Percentiles rank a stretch among this genome's conserved stretches.
Conservation (phyloP, 2,329 filamentous ascomycete species). For the Purpureocillium lavendulum region DNA sequence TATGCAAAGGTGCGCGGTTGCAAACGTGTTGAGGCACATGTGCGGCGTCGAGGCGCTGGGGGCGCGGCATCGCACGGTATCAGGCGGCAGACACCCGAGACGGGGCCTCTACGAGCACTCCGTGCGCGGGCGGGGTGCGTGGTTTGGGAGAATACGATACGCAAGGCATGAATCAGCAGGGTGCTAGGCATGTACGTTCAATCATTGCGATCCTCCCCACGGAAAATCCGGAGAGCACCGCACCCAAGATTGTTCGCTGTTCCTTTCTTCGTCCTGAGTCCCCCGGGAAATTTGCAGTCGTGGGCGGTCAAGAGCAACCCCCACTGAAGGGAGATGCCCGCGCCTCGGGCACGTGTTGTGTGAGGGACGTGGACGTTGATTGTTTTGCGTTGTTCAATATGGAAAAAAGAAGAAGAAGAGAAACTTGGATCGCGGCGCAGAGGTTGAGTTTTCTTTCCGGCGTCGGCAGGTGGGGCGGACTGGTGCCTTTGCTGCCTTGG, state of each 20-base stretch:
- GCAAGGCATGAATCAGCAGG: too few species aligned
- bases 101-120: too few species aligned
- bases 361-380: constrained; percentile 32
- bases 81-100: too few species aligned
- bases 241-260: constrained; percentile 49
- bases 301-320: constrained; percentile 28
- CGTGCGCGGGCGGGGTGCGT: too few species aligned
- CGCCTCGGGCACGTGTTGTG: constrained; percentile 14
- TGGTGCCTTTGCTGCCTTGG: not conserved
- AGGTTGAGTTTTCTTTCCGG: not conserved
- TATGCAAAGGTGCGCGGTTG: too few species aligned
- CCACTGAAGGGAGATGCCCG: too few species aligned
- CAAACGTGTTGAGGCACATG: too few species aligned
- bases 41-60: too few species aligned
- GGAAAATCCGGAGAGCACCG: constrained; percentile 39
- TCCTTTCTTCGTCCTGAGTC: constrained; percentile 43
- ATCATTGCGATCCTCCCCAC: constrained; percentile 53
- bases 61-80: too few species aligned
- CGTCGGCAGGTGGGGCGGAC: not conserved
- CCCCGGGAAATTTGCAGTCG: constrained; percentile 34
- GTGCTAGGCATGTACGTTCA: constrained; percentile 39
- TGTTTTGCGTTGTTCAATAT: constrained; percentile 39
- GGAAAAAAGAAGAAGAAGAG: constrained; percentile 16
- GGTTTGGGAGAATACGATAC: too few species aligned
- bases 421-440: constrained; percentile 10